Evolutionary conservation across 352 stramenopile genomes (phyloP), one percentile per base, ranked within the genome.

Genomic region (Phytophthora megakarya): DNA sequence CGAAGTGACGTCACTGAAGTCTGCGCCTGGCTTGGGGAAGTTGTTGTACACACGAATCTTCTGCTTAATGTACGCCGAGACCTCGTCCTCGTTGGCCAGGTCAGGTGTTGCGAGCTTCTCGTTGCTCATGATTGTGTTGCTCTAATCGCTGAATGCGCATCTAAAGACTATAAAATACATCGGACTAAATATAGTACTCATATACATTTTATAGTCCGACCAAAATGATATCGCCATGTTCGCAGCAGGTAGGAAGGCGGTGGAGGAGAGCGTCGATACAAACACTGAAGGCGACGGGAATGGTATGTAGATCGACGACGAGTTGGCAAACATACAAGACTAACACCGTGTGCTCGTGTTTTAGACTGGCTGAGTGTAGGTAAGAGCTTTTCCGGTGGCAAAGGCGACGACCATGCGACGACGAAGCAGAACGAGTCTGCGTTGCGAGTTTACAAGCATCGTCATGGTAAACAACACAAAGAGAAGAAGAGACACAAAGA

Each of bases 1-100:
- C 46, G 84, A 81, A 23, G 86, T 88, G 25, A 93, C 80, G 49
- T 95, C 84, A 23, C 74, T 81, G 44, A 95, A 93, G 50, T 86
- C 62, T 10, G 83, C 56, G 2, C 82, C 80, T 0, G 78, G 72
- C 23, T 79, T 88, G 19, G 72, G 76, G 28, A 86, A 86, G 68
- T 91, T 76, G 21, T 62, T 73, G 39, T 89, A 91, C 32, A 78
- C 74, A 64, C 84, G 76, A 43, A 92, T 90, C 58, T 88, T 84
- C 33, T 71, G 65, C 63, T 81, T 83, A 44, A 93, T 73, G 65
- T 89, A 92, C 40, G 45, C 55, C 2, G 80, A 71, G 1, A 94
- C 68, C 33, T 81, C 72, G 55, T 89, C 64, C 23, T 72, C 71
- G 62, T 87, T 78, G 35, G 70, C 37, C 49, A 87, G 30, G 38